A percentile compares a stretch with the other conserved stretches of the same genome.
Conservation (phyloP, 2,329 filamentous ascomycete genomes). For the Biscogniauxia mediterranea region DNA sequence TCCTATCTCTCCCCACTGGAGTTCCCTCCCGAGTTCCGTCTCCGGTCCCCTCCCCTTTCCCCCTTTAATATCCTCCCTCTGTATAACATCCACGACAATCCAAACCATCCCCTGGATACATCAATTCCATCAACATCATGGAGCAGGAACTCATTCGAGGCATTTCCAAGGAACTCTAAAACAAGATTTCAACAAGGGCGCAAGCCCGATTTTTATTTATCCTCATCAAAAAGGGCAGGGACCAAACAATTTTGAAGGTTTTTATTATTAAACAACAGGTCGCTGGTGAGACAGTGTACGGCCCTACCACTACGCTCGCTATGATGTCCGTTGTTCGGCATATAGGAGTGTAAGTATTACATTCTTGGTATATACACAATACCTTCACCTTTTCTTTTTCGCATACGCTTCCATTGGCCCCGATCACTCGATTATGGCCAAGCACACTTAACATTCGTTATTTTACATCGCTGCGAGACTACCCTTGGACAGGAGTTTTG, state of each 20-base stretch:
- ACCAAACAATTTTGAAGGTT: constrained; percentile 20
- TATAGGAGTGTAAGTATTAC: constrained; percentile 7
- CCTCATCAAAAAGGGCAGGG: constrained; percentile 23
- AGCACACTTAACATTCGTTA: background rate
- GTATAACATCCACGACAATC: background rate
- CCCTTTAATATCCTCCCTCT: constrained; percentile 2
- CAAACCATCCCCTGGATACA: constrained; percentile 1
- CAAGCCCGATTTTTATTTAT: constrained; percentile 23
- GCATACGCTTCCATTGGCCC: background rate
- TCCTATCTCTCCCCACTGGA: constrained; percentile 5
- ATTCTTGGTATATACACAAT: constrained; percentile 13
- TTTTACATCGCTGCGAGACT: background rate
- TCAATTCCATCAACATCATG: constrained; percentile 9
- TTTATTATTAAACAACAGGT: constrained; percentile 9
- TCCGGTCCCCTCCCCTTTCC: no score
- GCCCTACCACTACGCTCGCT: constrained; percentile 8
- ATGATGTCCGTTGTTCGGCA: constrained; percentile 9
- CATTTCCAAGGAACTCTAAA: constrained; percentile 18
- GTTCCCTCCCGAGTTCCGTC: constrained; percentile 1
- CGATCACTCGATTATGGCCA: background rate
- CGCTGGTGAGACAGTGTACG: constrained; percentile 25
- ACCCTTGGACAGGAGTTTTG: background rate
- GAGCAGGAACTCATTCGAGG: constrained; percentile 9
- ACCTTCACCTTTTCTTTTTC: background rate
- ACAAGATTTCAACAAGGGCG: constrained; percentile 27